Evolutionary conservation across 108 stramenopile species (phyloP).

Genomic region (Stephanodiscus triporus): DNA sequence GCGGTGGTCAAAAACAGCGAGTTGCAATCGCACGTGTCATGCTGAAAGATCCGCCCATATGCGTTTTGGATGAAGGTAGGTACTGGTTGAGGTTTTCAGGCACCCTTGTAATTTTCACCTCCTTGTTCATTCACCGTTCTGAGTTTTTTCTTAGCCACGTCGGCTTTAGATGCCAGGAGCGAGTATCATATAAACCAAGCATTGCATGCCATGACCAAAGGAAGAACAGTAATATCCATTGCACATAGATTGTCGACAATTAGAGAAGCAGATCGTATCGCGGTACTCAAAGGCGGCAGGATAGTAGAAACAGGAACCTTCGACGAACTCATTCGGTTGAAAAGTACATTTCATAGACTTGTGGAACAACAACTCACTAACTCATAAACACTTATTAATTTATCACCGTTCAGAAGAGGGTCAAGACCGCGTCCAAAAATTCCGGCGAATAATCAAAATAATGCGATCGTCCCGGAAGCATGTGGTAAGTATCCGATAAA

Average conservation of each 20-base stretch:
- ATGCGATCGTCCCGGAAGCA: constrained; percentile 69
- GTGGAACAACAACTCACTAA: constrained; percentile 38
- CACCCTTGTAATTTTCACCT: constrained; percentile 4
- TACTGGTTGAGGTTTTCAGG: not conserved
- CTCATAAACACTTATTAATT: not conserved
- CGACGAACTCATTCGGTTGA: constrained; percentile 49
- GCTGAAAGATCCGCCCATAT: constrained; percentile 75
- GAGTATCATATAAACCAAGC: constrained; percentile 84
- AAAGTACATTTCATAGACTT: constrained; percentile 39
- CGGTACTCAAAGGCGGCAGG: constrained; percentile 78
- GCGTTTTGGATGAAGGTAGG: constrained; percentile 70
- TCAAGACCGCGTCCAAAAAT: constrained; percentile 50
- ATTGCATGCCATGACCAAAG: constrained; percentile 62
- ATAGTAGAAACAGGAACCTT: constrained; percentile 85
- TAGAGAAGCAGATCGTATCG: constrained; percentile 81
- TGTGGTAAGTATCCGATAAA: constrained; percentile 53
- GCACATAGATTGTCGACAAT: constrained; percentile 91
- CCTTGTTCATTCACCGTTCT: constrained; percentile 5
- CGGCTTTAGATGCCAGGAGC: constrained; percentile 88
- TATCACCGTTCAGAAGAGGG: constrained; percentile 25
- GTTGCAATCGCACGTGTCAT: constrained; percentile 89
- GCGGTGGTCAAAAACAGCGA: constrained; percentile 93
- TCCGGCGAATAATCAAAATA: constrained; percentile 68
- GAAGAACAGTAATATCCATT: constrained; percentile 84
- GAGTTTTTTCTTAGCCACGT: constrained; percentile 68